phyloP scores from a whole-genome alignment of 257 asterid species.

The Paraleonurus japonicus region DNA sequence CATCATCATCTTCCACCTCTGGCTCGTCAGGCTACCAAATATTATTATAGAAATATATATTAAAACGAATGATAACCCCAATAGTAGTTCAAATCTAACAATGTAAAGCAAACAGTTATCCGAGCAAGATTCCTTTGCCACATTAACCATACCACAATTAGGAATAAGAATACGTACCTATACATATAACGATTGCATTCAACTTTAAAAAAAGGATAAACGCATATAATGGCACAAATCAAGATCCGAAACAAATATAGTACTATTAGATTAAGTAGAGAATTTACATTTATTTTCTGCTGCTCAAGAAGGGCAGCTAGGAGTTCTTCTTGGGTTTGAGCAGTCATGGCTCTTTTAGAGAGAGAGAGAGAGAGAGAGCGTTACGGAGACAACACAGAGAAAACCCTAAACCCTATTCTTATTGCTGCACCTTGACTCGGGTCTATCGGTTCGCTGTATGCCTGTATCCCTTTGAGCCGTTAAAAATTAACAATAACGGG shows the following conservation, averaged over 20 bases:
- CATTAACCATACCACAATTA: neutral
- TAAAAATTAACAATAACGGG: neutral
- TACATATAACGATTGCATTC: neutral
- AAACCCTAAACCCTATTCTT: constrained; percentile 26
- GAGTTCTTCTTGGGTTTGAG: constrained; percentile 39
- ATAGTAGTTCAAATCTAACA: neutral
- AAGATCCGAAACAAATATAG: neutral
- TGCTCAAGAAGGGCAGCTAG: constrained; percentile 39
- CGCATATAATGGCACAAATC: constrained; percentile 8
- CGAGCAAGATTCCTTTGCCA: neutral
- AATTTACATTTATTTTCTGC: constrained; percentile 30
- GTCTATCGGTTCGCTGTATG: neutral
- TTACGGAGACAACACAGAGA: neutral
- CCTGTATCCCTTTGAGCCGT: too few relatives aligned
- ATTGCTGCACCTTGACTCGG: neutral
- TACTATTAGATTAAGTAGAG: neutral
- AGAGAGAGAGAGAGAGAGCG: neutral
- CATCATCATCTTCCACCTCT: constrained; percentile 34
- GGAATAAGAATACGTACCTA: neutral
- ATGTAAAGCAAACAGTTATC: neutral
- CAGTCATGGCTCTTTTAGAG: constrained; percentile 27
- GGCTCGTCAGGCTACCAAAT: constrained; percentile 32
- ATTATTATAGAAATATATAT: neutral
- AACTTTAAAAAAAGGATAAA: neutral
- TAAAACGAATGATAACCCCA: neutral